Conservation (phyloP, 108 stramenopile genomes). For the Cyclotella baltica region DNA sequence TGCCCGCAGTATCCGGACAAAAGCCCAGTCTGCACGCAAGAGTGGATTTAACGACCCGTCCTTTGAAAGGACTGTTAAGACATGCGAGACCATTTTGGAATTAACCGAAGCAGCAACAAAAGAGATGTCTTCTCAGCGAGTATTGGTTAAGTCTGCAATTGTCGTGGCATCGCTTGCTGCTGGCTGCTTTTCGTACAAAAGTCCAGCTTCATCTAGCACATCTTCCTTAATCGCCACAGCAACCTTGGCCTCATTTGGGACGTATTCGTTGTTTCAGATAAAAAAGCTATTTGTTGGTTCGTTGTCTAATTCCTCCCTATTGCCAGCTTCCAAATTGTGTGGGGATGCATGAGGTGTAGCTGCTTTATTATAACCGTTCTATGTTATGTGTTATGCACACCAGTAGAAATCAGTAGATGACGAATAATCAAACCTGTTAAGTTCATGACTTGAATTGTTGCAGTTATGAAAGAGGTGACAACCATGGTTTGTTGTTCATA, state of each 20-base stretch:
- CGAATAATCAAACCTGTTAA: too few relatives aligned
- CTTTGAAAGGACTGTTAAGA: constrained; percentile 73
- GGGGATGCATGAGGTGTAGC: constrained; percentile 9
- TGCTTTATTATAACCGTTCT: too few relatives aligned
- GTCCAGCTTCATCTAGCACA: constrained; percentile 3
- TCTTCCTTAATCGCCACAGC: constrained; percentile 8
- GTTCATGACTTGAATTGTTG: too few relatives aligned
- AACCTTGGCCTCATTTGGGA: constrained; percentile 26
- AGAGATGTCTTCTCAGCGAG: background rate
- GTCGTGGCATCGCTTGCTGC: constrained; percentile 9
- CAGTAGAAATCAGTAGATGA: too few relatives aligned
- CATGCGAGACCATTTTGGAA: constrained; percentile 73
- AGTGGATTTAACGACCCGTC: constrained; percentile 76
- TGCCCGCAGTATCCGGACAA: constrained; percentile 59
- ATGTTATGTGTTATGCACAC: too few relatives aligned
- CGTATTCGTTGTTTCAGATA: constrained; percentile 29
- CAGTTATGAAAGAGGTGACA: too few relatives aligned
- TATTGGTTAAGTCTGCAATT: constrained; percentile 13
- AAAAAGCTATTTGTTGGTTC: constrained; percentile 6
- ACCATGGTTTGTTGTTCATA: too few relatives aligned
- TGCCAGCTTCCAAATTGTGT: constrained; percentile 29
- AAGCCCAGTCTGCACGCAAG: constrained; percentile 55
- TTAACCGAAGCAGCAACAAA: constrained; percentile 50
- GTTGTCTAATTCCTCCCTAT: constrained; percentile 16
- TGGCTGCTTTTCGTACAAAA: constrained; percentile 19